Percentiles rank a stretch among this genome's conserved stretches.
Evolutionary conservation across 2,329 filamentous ascomycete genomes (phyloP).

Genomic region (Chrysosporium keratinophilum): DNA sequence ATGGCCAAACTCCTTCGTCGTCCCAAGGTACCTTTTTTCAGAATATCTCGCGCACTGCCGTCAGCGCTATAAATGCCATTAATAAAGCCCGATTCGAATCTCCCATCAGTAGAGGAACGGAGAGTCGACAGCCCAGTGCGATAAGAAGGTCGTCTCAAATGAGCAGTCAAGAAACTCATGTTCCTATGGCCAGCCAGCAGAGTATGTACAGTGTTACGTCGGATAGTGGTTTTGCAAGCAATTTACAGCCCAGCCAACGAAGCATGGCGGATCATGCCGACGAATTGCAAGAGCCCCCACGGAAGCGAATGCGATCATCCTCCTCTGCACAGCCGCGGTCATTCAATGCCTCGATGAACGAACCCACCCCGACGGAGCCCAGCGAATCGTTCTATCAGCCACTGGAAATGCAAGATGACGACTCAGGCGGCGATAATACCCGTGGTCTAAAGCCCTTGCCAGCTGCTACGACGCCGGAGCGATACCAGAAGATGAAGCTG

Average conservation of each 20-base stretch:
- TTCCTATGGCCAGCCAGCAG: conserved; percentile 61
- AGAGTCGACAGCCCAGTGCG: conserved; percentile 55
- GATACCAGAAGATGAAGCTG: conserved; percentile 69
- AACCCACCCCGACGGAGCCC: conserved; percentile 37
- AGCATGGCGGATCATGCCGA: conserved; percentile 36
- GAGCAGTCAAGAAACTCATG: conserved; percentile 52
- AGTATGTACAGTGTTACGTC: conserved; percentile 59
- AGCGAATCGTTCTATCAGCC: conserved; percentile 40
- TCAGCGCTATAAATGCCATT: conserved; percentile 86
- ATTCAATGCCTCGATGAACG: conserved; percentile 32
- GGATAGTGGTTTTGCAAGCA: conserved; percentile 59
- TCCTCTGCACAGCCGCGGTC: conserved; percentile 38
- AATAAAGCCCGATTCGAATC: conserved; percentile 94
- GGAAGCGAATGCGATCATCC: conserved; percentile 58
- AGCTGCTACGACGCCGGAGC: conserved; percentile 49
- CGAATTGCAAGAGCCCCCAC: conserved; percentile 48
- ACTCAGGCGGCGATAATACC: conserved; percentile 12
- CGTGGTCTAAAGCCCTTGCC: conserved; percentile 36
- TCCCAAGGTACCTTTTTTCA: conserved; percentile 87
- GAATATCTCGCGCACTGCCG: conserved; percentile 88
- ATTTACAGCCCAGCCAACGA: conserved; percentile 48
- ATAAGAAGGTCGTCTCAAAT: conserved; percentile 61
- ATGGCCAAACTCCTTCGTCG: conserved; percentile 54
- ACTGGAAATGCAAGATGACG: conserved; percentile 10
- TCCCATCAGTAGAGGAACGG: conserved; percentile 57